phyloP scores from a whole-genome alignment of 192 early-diverging fungal species.

The Chytriomyces sp. region DNA sequence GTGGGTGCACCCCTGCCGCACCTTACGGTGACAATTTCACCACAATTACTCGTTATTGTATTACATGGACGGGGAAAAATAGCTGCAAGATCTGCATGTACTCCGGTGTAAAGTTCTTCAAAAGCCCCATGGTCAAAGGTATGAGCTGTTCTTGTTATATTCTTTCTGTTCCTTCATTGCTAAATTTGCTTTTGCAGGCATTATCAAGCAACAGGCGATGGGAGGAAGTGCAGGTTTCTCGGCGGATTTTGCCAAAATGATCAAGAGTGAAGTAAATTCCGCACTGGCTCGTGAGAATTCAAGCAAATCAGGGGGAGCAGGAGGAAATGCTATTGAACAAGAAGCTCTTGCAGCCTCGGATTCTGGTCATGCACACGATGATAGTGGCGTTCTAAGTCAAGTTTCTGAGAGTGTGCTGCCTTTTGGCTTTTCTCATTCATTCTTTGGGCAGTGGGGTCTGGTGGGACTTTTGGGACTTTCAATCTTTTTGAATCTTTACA shows the following conservation, averaged over 20 bases:
- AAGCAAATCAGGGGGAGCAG: slow-evolving; percentile 2
- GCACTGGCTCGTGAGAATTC: slow-evolving; percentile 15
- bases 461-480: slow-evolving; percentile 21
- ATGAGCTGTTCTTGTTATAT: neutral
- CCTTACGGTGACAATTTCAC: slow-evolving; percentile 76
- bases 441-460: slow-evolving; percentile 28
- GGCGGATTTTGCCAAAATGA: slow-evolving; percentile 47
- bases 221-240: slow-evolving; percentile 63
- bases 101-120: slow-evolving; percentile 70
- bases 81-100: slow-evolving; percentile 60
- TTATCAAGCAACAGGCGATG: slow-evolving; percentile 64
- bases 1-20: slow-evolving; percentile 59
- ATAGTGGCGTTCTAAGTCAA: neutral
- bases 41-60: slow-evolving; percentile 67
- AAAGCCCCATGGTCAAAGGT: slow-evolving; percentile 73
- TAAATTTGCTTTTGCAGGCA: slow-evolving; percentile 39
- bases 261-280: slow-evolving; percentile 49
- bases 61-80: slow-evolving; percentile 61
- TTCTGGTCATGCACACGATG: neutral
- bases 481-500: slow-evolving; percentile 15
- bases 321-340: neutral
- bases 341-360: neutral
- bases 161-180: slow-evolving; percentile 4
- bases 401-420: slow-evolving; percentile 29
- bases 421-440: slow-evolving; percentile 31